Evolutionary conservation across 495 filamentous ascomycete species (phyloP), one percentile per base, ranked within the genome.

Genomic region (Friedmanniomyces simplex): DNA sequence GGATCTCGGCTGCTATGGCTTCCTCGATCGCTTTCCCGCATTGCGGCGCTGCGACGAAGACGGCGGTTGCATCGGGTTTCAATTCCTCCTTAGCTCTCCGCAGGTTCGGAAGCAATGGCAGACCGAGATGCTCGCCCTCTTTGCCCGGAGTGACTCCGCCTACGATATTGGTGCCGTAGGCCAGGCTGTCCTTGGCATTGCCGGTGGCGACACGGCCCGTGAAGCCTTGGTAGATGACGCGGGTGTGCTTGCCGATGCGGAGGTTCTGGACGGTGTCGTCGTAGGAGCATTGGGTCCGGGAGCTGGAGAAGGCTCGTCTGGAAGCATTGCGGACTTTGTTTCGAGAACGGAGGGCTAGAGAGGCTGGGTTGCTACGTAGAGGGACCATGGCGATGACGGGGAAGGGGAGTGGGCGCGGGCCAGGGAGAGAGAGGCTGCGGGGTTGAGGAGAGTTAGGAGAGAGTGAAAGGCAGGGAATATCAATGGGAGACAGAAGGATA

Each of bases 221-320:
- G 69, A 94, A 95, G 0, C 90, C 89, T 71, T 95, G 89, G 64
- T 87, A 96, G 47, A 95, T 81, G 37, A 96, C 88, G 13, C 80
- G 74, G 0, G 90, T 96, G 68, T 90, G 79, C 8, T 76, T 76
- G 3, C 85, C 85, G 54, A 96, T 89, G 54, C 83, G 88, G 39
- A 95, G 75, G 58, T 89, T 89, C 1, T 73, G 72, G 6, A 91
- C 77, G 0, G 89, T 96, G 59, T 85, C 78, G 13, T 76, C 73
- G 67, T 84, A 84, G 34, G 62, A 67, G 5, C 66, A 50, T 0
- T 14, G 43, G 12, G 48, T 14, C 14, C 12, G n/a, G 1, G 57
- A 52, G 28, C 32, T 43, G 20, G 57, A 54, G 53, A 64, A 64
- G 1, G 45, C 16, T 36, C 61, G 61, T 48, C 39, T 61, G 2